Evolutionary conservation across 306 rosid genomes (phyloP), one percentile per base, ranked within the genome.

Genomic region (Rubus idaeus): DNA sequence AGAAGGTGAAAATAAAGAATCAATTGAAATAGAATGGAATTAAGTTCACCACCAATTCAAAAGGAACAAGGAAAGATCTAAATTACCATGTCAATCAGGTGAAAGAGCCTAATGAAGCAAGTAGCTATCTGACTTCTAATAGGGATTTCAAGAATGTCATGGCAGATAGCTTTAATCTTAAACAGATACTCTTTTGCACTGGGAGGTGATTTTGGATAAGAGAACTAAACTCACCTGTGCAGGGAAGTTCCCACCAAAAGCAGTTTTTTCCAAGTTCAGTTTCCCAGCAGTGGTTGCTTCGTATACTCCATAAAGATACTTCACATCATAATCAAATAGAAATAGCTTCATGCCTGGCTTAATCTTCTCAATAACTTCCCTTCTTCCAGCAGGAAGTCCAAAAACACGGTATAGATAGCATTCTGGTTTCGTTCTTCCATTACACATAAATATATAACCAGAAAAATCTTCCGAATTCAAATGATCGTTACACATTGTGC

Each of bases 311-410:
- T 74, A 74, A 30, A 74, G 78, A 60, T 16, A 74, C 78, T 74
- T 74, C 17, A 45, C 47, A 3, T 60, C 45, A 45, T 74, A 74
- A 49, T 74, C 78, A 74, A 44, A 60, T 1, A 74, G 46, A 74
- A 74, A 74, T 8, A 74, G 70, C 70, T 74, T 60, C 26, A 62
- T 74, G 6, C 78, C 78, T 11, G 70, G 78, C 58, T 16, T 30
- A 30, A 74, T 61, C 46, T 30, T 74, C 57, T 74, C 60, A 16
- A 60, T 46, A 45, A 44, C 69, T 17, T 74, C 69, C 69, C 51
- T 58, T 60, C 70, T 74, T 74, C 69, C 78, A 14, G 69, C 58
- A 17, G 78, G 78, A 74, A 60, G 70, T 45, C 70, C 78, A 45
- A 74, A 74, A 0, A 74, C 78, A 16, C 78, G 70, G 46, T 45